phyloP scores from a whole-genome alignment of 139 green algal genomes.

The Micromonas commoda region DNA sequence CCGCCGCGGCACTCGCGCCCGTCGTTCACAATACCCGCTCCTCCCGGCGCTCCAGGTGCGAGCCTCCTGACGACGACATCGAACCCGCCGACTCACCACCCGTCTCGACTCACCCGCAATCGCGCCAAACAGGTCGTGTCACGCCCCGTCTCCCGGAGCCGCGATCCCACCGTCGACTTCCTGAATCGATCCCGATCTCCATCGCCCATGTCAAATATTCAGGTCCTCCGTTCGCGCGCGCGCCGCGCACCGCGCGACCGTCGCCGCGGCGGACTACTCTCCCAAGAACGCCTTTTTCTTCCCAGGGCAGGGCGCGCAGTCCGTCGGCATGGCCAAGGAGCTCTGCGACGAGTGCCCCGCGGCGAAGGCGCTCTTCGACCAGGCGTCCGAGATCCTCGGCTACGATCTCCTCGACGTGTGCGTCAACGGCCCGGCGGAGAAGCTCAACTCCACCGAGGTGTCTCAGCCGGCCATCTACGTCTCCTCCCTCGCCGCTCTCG shows the following conservation, averaged over 20 bases:
- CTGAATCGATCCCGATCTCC: no score
- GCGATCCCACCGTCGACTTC: no score
- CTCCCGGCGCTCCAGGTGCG: background rate
- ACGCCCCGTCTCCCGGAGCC: no score
- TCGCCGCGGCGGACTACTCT: constrained; percentile 77
- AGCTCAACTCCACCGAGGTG: constrained; percentile 83
- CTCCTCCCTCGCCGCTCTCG: constrained; percentile 82
- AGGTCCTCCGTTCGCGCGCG: no score
- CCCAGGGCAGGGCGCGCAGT: constrained; percentile 66
- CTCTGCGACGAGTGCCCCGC: constrained; percentile 66
- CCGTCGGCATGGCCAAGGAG: constrained; percentile 65
- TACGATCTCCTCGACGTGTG: constrained; percentile 96
- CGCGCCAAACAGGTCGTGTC: no score
- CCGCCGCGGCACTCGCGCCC: constrained; percentile 22
- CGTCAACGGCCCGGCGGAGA: constrained; percentile 85
- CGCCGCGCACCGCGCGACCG: constrained; percentile 41
- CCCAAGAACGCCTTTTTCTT: constrained; percentile 87
- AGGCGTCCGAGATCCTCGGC: constrained; percentile 87
- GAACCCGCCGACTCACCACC: no score
- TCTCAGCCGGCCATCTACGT: constrained; percentile 98
- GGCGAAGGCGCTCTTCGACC: constrained; percentile 88
- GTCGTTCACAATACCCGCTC: constrained; percentile 35
- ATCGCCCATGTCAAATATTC: no score
- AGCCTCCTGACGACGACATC: background rate
- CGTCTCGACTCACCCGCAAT: no score